Evolutionary conservation across 305 asterid species (phyloP), one percentile per base, ranked within the genome.

Genomic region (Galium porrigens): DNA sequence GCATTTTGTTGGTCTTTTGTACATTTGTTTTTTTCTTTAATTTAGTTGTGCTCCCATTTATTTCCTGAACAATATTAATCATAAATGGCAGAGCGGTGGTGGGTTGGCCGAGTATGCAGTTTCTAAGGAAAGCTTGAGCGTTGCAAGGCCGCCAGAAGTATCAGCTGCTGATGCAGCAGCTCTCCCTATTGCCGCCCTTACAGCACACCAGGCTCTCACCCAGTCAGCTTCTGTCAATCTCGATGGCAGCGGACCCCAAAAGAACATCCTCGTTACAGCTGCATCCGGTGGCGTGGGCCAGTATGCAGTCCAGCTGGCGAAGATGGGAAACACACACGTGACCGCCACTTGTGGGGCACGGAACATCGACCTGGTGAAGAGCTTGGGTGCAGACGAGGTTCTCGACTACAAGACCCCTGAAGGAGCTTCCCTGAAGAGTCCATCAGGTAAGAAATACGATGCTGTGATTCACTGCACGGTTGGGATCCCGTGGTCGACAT

Each of bases 211-310:
- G 61, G 78, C 85, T 8, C 72, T 83, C 44, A 76, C 76, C 22
- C 68, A 42, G 58, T 7, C 64, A n/a, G 80, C 77, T 37, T 79
- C 73, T 52, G 67, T 83, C 44, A 74, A 74, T 33, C 84, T 83
- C 34, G 82, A 78, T 49, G 78, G 83, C 37, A 69, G 66, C 27
- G 75, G 82, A 27, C 72, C 80, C 1, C 55, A 9, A 5, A 78
- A 73, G 59, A 83, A 78, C 73, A 72, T 83, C 32, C 77, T 83
- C 22, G 57, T 80, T 27, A 83, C 87, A 0, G 79, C 83, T 53
- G 81, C 82, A 36, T 78, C 87, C 0, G 84, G 88, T 25, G 86
- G 86, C 1, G 88, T 81, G 6, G 86, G 88, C 18, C 84, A 78
- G 37, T 83, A 80, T 30, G 80, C 81, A 2, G 84, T 83, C 49